Conservation (phyloP, 225 moss, liverwort and hornwort genomes). For the Pseudisothecium myosuroides region DNA sequence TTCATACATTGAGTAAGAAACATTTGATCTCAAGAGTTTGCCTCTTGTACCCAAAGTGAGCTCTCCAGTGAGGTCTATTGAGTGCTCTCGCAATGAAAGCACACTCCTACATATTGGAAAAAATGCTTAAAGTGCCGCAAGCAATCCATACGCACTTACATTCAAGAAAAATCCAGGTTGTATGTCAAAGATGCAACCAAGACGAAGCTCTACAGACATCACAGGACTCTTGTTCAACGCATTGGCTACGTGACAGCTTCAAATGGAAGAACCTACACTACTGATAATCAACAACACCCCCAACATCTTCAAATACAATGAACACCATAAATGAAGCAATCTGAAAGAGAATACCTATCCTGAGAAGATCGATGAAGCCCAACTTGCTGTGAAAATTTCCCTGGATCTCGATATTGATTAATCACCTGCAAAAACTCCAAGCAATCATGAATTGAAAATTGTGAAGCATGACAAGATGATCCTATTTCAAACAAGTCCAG, state of each 20-base stretch:
- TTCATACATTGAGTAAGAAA: neutral
- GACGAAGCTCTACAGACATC: neutral
- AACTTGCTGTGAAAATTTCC: neutral
- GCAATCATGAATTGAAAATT: neutral
- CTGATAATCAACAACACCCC: neutral
- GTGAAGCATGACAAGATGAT: neutral
- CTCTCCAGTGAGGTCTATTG: neutral
- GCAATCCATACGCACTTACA: neutral
- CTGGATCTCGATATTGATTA: neutral
- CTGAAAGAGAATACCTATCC: neutral
- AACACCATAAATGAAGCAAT: neutral
- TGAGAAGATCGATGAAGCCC: neutral
- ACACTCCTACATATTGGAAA: neutral
- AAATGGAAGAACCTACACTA: neutral
- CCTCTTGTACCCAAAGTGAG: neutral
- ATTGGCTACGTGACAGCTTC: neutral
- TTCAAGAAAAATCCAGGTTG: neutral
- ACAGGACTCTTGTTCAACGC: neutral
- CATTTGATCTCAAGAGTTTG: neutral
- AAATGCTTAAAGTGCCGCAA: neutral
- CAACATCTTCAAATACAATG: neutral
- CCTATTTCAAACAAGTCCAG: neutral
- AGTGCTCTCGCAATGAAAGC: neutral
- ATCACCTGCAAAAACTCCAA: neutral
- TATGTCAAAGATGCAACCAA: neutral